Conservation (phyloP, 257 asterid genomes). For the Ophiorrhiza pumila region DNA sequence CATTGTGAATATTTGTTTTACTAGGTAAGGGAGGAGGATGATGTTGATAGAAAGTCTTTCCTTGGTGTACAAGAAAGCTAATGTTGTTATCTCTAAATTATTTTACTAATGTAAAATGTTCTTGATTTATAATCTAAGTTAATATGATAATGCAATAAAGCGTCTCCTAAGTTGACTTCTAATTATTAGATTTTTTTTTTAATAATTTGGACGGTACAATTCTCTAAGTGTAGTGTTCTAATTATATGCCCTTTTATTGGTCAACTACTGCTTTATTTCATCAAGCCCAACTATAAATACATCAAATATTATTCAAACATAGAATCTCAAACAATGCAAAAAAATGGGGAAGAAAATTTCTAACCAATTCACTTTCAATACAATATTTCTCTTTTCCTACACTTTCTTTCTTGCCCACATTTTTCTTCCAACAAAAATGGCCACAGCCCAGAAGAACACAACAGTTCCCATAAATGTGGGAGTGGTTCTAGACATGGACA, state of each 20-base stretch:
- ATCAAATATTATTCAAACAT: not conserved
- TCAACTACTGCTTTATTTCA: not conserved
- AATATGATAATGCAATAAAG: too few relatives aligned
- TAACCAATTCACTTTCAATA: not conserved
- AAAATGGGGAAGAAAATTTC: not conserved
- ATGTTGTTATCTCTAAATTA: too few relatives aligned
- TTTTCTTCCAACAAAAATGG: conserved; percentile 7
- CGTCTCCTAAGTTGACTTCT: too few relatives aligned
- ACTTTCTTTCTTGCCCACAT: not conserved
- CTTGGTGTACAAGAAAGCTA: too few relatives aligned
- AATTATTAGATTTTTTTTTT: too few relatives aligned
- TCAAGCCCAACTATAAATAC: not conserved
- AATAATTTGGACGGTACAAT: too few relatives aligned
- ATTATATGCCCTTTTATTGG: not conserved
- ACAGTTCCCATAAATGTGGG: conserved; percentile 33
- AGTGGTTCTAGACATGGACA: conserved; percentile 43
- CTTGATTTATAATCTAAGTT: too few relatives aligned
- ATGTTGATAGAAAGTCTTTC: too few relatives aligned
- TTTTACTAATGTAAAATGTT: too few relatives aligned
- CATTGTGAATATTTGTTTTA: too few relatives aligned
- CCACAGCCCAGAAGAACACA: conserved; percentile 22
- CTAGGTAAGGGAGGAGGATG: too few relatives aligned
- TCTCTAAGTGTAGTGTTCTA: too few relatives aligned
- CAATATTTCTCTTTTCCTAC: not conserved
- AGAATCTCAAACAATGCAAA: not conserved